Base-by-base conservation (phyloP, 257 asterid genomes). In the Euphrasia confusa region DNA sequence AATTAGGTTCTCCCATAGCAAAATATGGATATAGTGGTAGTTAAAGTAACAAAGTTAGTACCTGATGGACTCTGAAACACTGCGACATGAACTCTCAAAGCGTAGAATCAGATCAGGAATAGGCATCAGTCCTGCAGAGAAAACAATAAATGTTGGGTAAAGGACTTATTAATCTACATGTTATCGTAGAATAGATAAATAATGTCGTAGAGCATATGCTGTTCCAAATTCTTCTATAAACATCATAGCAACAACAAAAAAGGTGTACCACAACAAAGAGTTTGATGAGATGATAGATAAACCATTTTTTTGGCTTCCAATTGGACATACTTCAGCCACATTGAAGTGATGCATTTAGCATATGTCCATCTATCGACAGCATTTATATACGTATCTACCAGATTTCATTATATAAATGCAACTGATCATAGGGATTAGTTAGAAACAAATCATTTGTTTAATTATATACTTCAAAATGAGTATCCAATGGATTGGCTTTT, bases 51-150 rank as follows among this genome's bases (percentile, higher is more conserved):
- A 47, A 55, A 65, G 66, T 54, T 33, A 71, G 40, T 54, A 93
- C 99, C 97, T 87, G 35, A 93, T 85, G 52, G 95, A 79, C 72
- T 89, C 95, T 28, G 99, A 93, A 64, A 85, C 92, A 62, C 70
- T 69, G 65, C 97, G 97, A 75, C 97, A 93, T 68, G 91, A 84
- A 71, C 73, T 78, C 80, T 89, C 99, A 77, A 89, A 89, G 57
- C 78, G 84, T 68, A 84, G 72, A 68, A 93, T 85, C 86, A 93
- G 71, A 72, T 93, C 96, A 54, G 95, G 91, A 65, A 89, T 75
- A 47, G 91, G 76, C 78, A 93, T 87, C 82, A 87, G 78, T 63
- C 97, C 99, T 93, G 88, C 81, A 81, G 68, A 42, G 42, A 72
- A 52, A 65, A 70, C 52, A 70, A 60, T 35, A 57, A 64, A 72